Conservation (phyloP, 768 basidiomycete species). For the Tulasnella sp. region DNA sequence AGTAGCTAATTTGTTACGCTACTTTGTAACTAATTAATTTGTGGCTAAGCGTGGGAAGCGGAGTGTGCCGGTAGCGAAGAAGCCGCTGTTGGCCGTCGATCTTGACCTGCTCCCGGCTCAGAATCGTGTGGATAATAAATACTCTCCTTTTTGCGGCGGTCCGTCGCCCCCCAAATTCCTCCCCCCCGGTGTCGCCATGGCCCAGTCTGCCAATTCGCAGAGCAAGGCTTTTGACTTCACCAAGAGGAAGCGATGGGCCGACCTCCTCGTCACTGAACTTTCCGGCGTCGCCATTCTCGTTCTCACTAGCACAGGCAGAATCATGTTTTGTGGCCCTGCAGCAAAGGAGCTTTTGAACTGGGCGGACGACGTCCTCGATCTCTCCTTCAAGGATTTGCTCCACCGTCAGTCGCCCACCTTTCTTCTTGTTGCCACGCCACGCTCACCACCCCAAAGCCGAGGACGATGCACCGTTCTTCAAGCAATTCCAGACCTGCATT, state of each 20-base stretch:
- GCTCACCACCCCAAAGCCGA: slow-evolving; percentile 11
- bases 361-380: slow-evolving; percentile 59
- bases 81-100: no score
- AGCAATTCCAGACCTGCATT: slow-evolving; percentile 39
- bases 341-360: slow-evolving; percentile 66
- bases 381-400: slow-evolving; percentile 50
- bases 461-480: slow-evolving; percentile 17
- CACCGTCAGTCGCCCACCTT: slow-evolving; percentile 36
- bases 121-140: no score
- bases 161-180: no score
- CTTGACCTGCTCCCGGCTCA: no score
- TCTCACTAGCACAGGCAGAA: slow-evolving; percentile 46
- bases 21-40: no score
- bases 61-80: no score
- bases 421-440: background rate
- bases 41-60: no score
- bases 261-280: slow-evolving; percentile 62
- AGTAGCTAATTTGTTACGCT: no score
- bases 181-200: no score
- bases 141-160: no score
- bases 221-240: slow-evolving; percentile 57
- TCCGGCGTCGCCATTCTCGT: slow-evolving; percentile 60
- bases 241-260: slow-evolving; percentile 77
- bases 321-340: slow-evolving; percentile 57
- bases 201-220: no score